Evolutionary conservation across 2,329 filamentous ascomycete species (phyloP).

Genomic region (Ophiostoma piceae): DNA sequence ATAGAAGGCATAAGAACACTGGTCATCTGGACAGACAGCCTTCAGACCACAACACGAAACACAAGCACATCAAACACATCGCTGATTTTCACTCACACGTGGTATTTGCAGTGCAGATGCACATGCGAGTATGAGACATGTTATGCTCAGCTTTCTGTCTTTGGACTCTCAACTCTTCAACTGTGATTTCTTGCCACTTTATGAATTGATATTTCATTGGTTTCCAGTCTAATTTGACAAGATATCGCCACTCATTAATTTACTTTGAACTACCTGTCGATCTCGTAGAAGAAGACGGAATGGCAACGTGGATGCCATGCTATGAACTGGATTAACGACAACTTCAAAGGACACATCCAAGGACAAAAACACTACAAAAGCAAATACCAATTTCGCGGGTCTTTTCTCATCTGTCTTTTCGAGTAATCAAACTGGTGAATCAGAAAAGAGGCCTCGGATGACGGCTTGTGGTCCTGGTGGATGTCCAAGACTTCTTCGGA

Average conservation of each 20-base stretch:
- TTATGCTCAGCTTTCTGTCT: not conserved
- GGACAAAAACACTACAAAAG: not conserved
- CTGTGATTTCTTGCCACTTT: too few species aligned
- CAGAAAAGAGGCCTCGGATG: not conserved
- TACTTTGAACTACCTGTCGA: not conserved
- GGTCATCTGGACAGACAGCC: not conserved
- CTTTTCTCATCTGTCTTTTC: not conserved
- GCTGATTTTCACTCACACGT: constrained; percentile 10
- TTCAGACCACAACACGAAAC: not conserved
- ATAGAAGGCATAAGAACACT: constrained; percentile 5
- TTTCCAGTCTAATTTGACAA: not conserved
- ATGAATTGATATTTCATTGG: too few species aligned
- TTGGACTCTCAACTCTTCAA: not conserved
- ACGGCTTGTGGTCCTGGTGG: constrained; percentile 2
- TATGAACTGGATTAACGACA: not conserved
- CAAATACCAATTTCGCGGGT: not conserved
- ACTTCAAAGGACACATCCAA: not conserved
- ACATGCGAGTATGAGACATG: constrained; percentile 5
- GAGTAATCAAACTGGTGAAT: constrained; percentile 4
- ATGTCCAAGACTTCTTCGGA: not conserved
- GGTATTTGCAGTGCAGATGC: constrained; percentile 1
- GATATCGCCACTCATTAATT: not conserved
- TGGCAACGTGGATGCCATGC: constrained; percentile 4
- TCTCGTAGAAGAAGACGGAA: not conserved
- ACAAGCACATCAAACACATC: not conserved